Evolutionary conservation across 352 stramenopile species (phyloP).

Genomic region (Pythium phragmiticola): DNA sequence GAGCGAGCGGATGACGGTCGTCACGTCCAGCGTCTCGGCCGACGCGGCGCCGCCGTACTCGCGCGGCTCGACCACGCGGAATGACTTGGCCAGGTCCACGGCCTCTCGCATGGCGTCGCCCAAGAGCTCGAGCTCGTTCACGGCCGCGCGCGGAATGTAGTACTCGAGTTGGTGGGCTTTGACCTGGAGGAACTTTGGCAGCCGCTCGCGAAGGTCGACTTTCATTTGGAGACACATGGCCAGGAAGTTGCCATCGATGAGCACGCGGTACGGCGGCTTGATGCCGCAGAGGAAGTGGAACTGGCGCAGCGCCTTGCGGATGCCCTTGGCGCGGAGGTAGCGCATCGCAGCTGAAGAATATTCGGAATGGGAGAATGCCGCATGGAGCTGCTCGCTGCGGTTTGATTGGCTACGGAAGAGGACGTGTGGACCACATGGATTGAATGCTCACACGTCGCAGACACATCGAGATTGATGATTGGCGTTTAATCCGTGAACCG

Average conservation of each 20-base stretch:
- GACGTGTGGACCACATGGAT: background rate
- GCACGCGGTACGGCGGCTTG: slow-evolving; percentile 79
- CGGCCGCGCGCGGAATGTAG: slow-evolving; percentile 61
- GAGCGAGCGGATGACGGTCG: slow-evolving; percentile 48
- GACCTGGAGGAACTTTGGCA: slow-evolving; percentile 84
- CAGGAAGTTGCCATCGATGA: slow-evolving; percentile 87
- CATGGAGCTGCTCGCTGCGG: background rate
- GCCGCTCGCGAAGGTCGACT: slow-evolving; percentile 69
- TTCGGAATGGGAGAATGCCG: background rate
- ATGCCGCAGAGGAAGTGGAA: slow-evolving; percentile 89
- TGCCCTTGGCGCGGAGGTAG: slow-evolving; percentile 82
- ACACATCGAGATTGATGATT: background rate
- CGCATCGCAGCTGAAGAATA: slow-evolving; percentile 40
- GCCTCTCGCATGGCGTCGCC: slow-evolving; percentile 57
- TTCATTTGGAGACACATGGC: slow-evolving; percentile 89
- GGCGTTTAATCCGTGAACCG: background rate
- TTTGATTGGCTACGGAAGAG: slow-evolving; percentile 11
- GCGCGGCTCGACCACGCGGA: slow-evolving; percentile 57
- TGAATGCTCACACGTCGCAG: slow-evolving; percentile 13
- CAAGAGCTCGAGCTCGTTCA: slow-evolving; percentile 76
- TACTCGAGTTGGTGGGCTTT: slow-evolving; percentile 72
- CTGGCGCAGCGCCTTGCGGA: slow-evolving; percentile 84
- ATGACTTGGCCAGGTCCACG: slow-evolving; percentile 64
- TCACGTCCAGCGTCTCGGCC: slow-evolving; percentile 42
- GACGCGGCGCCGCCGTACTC: slow-evolving; percentile 26